Evolutionary conservation across 2,329 filamentous ascomycete species (phyloP).

Genomic region (Ascochyta clinopodiicola): DNA sequence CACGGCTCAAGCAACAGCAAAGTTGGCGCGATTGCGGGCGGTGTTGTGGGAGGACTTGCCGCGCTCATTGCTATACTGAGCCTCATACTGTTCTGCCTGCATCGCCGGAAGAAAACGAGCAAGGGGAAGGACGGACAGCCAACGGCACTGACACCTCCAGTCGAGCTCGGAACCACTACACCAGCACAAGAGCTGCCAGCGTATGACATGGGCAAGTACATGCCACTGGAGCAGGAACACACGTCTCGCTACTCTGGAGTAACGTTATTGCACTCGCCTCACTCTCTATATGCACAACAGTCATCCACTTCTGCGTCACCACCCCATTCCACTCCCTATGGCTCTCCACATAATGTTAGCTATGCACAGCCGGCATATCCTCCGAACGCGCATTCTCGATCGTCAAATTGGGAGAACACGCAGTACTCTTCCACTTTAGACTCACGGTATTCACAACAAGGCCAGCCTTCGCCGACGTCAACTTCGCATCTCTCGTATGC

Average conservation of each 20-base stretch:
- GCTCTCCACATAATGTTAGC: constrained; percentile 4
- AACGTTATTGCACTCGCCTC: constrained; percentile 21
- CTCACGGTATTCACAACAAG: constrained; percentile 30
- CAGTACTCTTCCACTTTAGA: constrained; percentile 26
- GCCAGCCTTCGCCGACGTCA: constrained; percentile 32
- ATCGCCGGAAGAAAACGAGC: constrained; percentile 45
- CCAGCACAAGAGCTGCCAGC: constrained; percentile 40
- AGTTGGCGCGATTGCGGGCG: constrained; percentile 50
- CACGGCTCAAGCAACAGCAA: constrained; percentile 31
- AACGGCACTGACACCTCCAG: constrained; percentile 31
- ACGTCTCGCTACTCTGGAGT: constrained; percentile 6
- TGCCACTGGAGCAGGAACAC: constrained; percentile 31
- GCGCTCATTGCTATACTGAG: constrained; percentile 40
- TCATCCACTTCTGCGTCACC: constrained; percentile 25
- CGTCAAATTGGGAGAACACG: constrained; percentile 27
- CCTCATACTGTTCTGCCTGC: constrained; percentile 46
- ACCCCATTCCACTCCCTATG: constrained; percentile 11
- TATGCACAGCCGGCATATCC: constrained; percentile 17
- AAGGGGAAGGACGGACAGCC: constrained; percentile 14
- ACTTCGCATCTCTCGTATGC: constrained; percentile 18
- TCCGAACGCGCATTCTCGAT: constrained; percentile 22
- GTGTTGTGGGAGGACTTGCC: constrained; percentile 48
- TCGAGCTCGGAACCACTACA: constrained; percentile 40
- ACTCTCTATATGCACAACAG: constrained; percentile 28
- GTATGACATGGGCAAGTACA: constrained; percentile 34